Percentiles rank a stretch among this genome's conserved stretches.
phyloP scores from a whole-genome alignment of 768 basidiomycete genomes.

The Leccinellum rugosiceps region DNA sequence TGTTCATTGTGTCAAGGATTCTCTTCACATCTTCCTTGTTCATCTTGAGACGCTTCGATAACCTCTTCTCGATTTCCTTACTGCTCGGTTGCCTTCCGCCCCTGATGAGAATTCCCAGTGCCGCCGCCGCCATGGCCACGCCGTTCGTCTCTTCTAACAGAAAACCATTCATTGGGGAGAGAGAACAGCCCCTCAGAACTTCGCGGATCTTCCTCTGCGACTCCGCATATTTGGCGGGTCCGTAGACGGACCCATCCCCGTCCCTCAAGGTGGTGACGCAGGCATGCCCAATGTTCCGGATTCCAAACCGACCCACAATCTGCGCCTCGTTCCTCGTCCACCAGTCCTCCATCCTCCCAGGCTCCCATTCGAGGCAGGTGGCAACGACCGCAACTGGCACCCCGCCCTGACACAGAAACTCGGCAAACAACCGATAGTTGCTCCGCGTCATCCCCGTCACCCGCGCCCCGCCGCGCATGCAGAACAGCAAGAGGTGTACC shows the following conservation, averaged over 20 bases:
- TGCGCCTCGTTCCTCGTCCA: slow-evolving; percentile 5
- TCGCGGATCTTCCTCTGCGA: slow-evolving; percentile 11
- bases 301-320: slow-evolving; percentile 2
- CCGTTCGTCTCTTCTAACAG: neutral
- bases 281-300: slow-evolving; percentile 19
- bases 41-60: neutral
- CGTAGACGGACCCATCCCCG: neutral
- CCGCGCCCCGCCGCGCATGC: slow-evolving; percentile 30
- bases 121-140: neutral
- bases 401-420: slow-evolving; percentile 32
- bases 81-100: neutral
- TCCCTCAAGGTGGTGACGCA: slow-evolving; percentile 15
- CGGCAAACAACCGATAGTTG: slow-evolving; percentile 36
- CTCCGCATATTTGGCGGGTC: slow-evolving; percentile 7
- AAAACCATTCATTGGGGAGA: neutral
- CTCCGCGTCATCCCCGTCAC: slow-evolving; percentile 25
- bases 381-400: slow-evolving; percentile 36
- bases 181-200: neutral
- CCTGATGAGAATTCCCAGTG: neutral
- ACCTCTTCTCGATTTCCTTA: neutral
- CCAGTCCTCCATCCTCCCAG: neutral
- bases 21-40: neutral
- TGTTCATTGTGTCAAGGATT: neutral
- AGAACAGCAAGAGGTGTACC: slow-evolving; percentile 37
- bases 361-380: slow-evolving; percentile 21